phyloP scores from a whole-genome alignment of 2,329 filamentous ascomycete genomes.

The Fusarium illudens region DNA sequence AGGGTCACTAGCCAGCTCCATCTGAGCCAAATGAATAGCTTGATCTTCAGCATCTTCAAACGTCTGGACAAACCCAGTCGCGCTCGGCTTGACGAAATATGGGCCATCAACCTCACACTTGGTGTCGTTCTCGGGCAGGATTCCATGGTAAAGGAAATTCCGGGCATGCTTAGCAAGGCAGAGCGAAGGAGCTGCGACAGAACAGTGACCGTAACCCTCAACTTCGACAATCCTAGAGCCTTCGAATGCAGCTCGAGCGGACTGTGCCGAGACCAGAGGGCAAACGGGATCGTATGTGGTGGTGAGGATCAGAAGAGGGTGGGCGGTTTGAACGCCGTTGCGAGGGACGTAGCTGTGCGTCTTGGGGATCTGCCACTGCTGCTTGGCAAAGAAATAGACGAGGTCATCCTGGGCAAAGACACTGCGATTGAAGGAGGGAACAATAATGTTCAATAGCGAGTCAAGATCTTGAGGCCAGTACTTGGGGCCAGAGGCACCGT shows the following conservation, averaged over 20 bases:
- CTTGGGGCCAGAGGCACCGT: slow-evolving; percentile 34
- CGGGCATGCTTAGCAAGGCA: slow-evolving; percentile 50
- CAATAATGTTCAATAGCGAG: slow-evolving; percentile 46
- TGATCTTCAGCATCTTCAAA: slow-evolving; percentile 22
- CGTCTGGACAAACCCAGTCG: not conserved
- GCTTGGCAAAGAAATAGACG: slow-evolving; percentile 45
- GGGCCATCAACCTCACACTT: slow-evolving; percentile 50
- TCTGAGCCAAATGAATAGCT: slow-evolving; percentile 32
- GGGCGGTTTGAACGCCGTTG: slow-evolving; percentile 45
- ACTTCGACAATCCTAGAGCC: slow-evolving; percentile 52
- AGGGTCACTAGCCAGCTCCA: slow-evolving; percentile 23
- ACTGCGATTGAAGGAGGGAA: slow-evolving; percentile 46
- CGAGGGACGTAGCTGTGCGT: slow-evolving; percentile 42
- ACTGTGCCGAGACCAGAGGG: slow-evolving; percentile 50
- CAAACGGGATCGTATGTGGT: slow-evolving; percentile 60
- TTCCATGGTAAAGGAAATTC: slow-evolving; percentile 50
- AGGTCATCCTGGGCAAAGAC: slow-evolving; percentile 43
- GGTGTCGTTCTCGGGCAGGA: slow-evolving; percentile 47
- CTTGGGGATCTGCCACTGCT: slow-evolving; percentile 43
- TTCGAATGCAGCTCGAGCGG: slow-evolving; percentile 47
- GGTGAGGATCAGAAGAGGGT: slow-evolving; percentile 46
- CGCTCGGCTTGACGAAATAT: slow-evolving; percentile 46
- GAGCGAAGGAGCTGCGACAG: slow-evolving; percentile 48
- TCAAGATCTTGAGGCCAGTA: slow-evolving; percentile 47
- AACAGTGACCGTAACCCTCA: slow-evolving; percentile 55